Conservation (phyloP, 1,284 basidiomycete species). For the Calocybe gambosa region DNA sequence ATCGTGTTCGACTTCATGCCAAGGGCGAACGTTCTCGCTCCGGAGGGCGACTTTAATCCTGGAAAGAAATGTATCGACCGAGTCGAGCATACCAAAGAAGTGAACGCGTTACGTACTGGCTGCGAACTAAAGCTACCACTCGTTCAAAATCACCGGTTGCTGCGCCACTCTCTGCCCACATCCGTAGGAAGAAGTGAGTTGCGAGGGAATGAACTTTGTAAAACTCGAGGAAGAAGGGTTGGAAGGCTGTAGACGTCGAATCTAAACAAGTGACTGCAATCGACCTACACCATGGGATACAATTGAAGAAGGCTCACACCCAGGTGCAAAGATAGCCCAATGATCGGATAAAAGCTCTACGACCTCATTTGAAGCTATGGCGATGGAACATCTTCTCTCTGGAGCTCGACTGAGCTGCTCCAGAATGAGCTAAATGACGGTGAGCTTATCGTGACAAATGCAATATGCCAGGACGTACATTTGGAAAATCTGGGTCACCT, state of each 20-base stretch:
- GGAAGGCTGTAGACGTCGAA: conserved; percentile 78
- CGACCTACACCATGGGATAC: neutral
- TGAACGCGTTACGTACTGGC: conserved; percentile 63
- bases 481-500: conserved; percentile 76
- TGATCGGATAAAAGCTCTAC: conserved; percentile 86
- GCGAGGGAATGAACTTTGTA: conserved; percentile 78
- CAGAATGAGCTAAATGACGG: conserved; percentile 54
- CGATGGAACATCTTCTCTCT: conserved; percentile 81
- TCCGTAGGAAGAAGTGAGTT: conserved; percentile 85
- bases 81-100: neutral
- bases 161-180: conserved; percentile 94
- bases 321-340: conserved; percentile 76
- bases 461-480: conserved; percentile 38
- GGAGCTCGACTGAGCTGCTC: conserved; percentile 80
- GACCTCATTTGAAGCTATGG: conserved; percentile 81
- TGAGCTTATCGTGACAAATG: conserved; percentile 4
- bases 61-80: neutral
- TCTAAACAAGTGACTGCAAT: conserved; percentile 33
- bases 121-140: conserved; percentile 76
- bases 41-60: conserved; percentile 76
- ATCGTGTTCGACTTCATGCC: conserved; percentile 83
- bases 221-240: conserved; percentile 89
- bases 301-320: conserved; percentile 44
- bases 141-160: conserved; percentile 76
- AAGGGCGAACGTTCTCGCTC: conserved; percentile 72